phyloP scores from a whole-genome alignment of 352 stramenopile species.

The Globisporangium perplexum region DNA sequence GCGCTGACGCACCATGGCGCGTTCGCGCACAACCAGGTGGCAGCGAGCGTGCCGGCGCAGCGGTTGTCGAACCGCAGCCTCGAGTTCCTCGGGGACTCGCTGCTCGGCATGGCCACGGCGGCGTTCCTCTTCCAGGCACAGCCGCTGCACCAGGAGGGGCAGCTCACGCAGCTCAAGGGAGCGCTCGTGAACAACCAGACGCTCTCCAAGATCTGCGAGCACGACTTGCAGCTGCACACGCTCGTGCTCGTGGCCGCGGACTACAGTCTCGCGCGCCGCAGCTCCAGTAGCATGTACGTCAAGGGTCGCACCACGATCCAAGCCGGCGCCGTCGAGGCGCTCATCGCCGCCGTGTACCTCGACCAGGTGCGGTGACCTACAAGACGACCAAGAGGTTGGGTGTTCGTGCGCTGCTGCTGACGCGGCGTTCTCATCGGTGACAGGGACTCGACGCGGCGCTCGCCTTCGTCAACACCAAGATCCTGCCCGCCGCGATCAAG shows the following conservation, averaged over 20 bases:
- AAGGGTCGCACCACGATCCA: conserved; percentile 70
- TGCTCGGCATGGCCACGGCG: conserved; percentile 56
- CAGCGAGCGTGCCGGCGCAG: conserved; percentile 32
- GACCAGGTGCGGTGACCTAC: conserved; percentile 54
- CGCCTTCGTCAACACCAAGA: conserved; percentile 53
- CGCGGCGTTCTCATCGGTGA: too few species aligned
- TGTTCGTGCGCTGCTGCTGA: neutral
- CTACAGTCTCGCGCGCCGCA: conserved; percentile 27
- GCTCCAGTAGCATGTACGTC: conserved; percentile 19
- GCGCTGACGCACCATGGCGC: conserved; percentile 73
- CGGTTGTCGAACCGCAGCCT: conserved; percentile 78
- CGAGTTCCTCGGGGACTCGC: conserved; percentile 77
- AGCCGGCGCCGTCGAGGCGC: conserved; percentile 62
- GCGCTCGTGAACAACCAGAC: conserved; percentile 76
- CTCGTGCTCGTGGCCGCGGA: conserved; percentile 52
- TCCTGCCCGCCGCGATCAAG: conserved; percentile 49
- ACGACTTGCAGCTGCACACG: conserved; percentile 51
- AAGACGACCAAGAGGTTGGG: too few species aligned
- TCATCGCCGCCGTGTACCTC: conserved; percentile 75
- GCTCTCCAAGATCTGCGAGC: conserved; percentile 53
- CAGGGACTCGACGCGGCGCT: conserved; percentile 57
- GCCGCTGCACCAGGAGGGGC: conserved; percentile 61
- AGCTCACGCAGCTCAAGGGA: conserved; percentile 63
- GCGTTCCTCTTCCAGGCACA: conserved; percentile 73
- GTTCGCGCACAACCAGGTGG: conserved; percentile 36